Evolutionary conservation across 192 early-diverging fungal species (phyloP).

Genomic region (Mortierella antarctica): DNA sequence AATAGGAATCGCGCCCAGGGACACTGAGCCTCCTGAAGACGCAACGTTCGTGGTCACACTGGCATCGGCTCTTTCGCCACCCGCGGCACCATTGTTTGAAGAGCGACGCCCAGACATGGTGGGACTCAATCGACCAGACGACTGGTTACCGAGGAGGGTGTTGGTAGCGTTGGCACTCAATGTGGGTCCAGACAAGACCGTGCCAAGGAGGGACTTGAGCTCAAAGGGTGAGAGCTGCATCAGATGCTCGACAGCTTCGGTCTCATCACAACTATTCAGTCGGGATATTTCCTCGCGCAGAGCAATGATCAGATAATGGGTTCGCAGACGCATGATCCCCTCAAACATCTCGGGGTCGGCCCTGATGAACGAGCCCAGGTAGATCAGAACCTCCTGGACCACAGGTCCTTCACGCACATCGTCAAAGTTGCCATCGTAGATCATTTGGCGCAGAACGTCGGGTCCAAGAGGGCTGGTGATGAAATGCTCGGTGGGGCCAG

Average conservation of each 20-base stretch:
- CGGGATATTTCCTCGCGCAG: constrained; percentile 88
- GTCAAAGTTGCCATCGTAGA: constrained; percentile 72
- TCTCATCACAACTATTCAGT: constrained; percentile 78
- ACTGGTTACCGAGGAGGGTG: constrained; percentile 56
- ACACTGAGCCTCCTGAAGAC: constrained; percentile 22
- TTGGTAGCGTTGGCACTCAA: constrained; percentile 56
- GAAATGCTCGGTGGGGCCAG: constrained; percentile 71
- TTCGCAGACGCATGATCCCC: constrained; percentile 85
- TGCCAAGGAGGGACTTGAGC: constrained; percentile 77
- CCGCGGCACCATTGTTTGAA: neutral
- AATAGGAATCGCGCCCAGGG: constrained; percentile 29
- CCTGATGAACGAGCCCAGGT: constrained; percentile 79
- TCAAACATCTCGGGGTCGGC: constrained; percentile 76
- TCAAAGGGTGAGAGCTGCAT: constrained; percentile 88
- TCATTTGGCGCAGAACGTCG: constrained; percentile 70
- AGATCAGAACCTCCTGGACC: constrained; percentile 88
- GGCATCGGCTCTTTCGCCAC: neutral
- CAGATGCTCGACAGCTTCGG: constrained; percentile 82
- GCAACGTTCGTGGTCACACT: constrained; percentile 7
- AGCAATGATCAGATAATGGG: constrained; percentile 86
- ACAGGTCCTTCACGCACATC: constrained; percentile 87
- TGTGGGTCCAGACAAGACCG: constrained; percentile 74
- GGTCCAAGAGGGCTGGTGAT: constrained; percentile 79
- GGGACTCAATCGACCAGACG: constrained; percentile 55
- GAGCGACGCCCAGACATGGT: constrained; percentile 14